Conservation (phyloP, 495 filamentous ascomycete genomes). For the Filosporella fistucella region DNA sequence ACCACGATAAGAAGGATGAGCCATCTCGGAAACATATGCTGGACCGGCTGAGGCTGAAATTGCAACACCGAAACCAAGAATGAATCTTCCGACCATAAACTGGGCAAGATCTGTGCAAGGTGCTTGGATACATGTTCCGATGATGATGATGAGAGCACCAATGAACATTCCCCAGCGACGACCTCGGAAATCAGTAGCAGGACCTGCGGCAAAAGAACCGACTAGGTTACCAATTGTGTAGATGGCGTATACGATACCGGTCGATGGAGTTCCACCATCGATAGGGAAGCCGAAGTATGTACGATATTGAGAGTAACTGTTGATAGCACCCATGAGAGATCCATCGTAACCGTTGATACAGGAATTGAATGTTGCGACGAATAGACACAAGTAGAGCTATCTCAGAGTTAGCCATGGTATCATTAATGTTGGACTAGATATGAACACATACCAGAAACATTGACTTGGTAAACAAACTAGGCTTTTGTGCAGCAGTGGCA, state of each 20-base stretch:
- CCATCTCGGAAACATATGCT: constrained; percentile 47
- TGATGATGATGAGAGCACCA: constrained; percentile 45
- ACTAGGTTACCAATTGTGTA: constrained; percentile 42
- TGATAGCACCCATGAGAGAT: constrained; percentile 30
- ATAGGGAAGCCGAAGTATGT: background rate
- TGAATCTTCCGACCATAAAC: constrained; percentile 52
- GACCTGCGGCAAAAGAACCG: constrained; percentile 29
- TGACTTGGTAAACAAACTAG: background rate
- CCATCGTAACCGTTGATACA: constrained; percentile 27
- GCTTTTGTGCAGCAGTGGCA: background rate
- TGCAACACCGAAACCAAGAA: constrained; percentile 51
- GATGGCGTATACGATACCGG: constrained; percentile 39
- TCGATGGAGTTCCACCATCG: constrained; percentile 29
- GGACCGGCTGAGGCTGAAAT: constrained; percentile 47
- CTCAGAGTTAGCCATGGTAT: background rate
- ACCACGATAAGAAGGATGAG: constrained; percentile 48
- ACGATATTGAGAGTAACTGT: background rate
- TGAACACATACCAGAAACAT: background rate
- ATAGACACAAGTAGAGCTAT: background rate
- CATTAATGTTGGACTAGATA: background rate
- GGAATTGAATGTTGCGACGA: constrained; percentile 2
- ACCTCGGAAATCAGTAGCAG: constrained; percentile 18
- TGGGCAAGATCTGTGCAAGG: constrained; percentile 35
- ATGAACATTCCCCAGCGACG: constrained; percentile 51
- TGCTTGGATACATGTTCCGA: constrained; percentile 49